These are phyloP conservation scores for Platanthera guangdongensis DNA, from an alignment of 106 monocot species.

Conservation along the genomic window DNA sequence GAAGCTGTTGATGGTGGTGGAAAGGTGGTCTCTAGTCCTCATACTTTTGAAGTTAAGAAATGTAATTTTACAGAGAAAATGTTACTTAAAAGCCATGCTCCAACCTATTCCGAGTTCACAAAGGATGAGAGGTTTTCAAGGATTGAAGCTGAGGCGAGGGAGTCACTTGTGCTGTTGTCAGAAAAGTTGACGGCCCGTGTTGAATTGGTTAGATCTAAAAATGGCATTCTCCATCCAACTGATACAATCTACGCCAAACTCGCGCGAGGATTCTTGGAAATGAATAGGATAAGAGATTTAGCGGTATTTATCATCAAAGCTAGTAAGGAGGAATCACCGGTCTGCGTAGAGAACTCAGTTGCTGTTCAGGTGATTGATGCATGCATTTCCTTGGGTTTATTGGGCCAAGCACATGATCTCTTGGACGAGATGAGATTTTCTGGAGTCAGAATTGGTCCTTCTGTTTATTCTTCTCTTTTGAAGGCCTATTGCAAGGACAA, in stretches of 20 bases:
- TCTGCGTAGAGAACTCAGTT: constrained; percentile 58
- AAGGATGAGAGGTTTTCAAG: constrained; percentile 46
- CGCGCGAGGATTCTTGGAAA: constrained; percentile 63
- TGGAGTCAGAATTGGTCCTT: constrained; percentile 58
- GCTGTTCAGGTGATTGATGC: constrained; percentile 77
- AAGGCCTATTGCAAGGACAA: constrained; percentile 78
- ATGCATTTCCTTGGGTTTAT: constrained; percentile 58
- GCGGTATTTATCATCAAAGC: constrained; percentile 62
- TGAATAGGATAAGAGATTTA: constrained; percentile 54
- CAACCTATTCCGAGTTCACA: constrained; percentile 48
- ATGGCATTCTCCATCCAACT: constrained; percentile 89
- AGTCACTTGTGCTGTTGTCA: constrained; percentile 36
- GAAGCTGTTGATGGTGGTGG: constrained; percentile 33
- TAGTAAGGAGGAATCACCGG: constrained; percentile 58
- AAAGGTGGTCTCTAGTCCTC: not conserved
- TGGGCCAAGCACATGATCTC: constrained; percentile 89
- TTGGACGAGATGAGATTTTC: constrained; percentile 90
- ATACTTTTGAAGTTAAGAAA: constrained; percentile 12
- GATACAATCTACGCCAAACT: constrained; percentile 89
- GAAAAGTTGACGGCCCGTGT: constrained; percentile 43
- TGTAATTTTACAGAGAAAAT: constrained; percentile 11
- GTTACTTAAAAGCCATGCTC: constrained; percentile 27
- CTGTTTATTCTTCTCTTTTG: constrained; percentile 67
- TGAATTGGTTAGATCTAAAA: constrained; percentile 58
- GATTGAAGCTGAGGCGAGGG: constrained; percentile 53